These are phyloP conservation scores for Aspergillus sparsus DNA, from an alignment of 495 filamentous ascomycete species.

Conservation along the genomic window DNA sequence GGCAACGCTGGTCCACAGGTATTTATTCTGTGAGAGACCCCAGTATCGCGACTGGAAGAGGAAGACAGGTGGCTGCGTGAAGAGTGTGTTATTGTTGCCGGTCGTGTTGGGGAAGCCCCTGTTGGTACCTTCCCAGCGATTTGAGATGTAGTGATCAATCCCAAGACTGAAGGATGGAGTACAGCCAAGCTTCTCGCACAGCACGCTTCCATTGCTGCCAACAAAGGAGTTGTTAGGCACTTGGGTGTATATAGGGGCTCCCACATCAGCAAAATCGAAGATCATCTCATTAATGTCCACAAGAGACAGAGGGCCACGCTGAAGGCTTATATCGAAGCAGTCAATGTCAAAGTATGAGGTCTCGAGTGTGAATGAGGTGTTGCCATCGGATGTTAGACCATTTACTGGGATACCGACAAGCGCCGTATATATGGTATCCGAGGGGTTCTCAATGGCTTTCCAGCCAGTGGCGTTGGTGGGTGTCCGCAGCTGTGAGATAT, in stretches of 20 bases:
- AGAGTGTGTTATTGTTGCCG: neutral
- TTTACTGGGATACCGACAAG: neutral
- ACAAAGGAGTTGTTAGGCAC: neutral
- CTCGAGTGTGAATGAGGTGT: conserved; percentile 1
- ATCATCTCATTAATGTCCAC: neutral
- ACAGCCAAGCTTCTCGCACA: neutral
- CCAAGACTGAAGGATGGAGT: neutral
- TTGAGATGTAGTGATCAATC: neutral
- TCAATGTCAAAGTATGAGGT: conserved; percentile 6
- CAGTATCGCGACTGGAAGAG: conserved; percentile 3
- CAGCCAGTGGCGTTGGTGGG: neutral
- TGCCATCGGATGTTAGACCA: neutral
- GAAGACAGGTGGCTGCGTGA: neutral
- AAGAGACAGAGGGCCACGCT: neutral
- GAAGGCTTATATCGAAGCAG: neutral
- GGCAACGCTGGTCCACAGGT: conserved; percentile 1
- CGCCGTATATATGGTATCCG: neutral
- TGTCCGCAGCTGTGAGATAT: neutral
- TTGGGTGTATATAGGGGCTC: neutral
- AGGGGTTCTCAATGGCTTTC: neutral
- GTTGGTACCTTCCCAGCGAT: neutral
- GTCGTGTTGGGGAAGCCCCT: neutral
- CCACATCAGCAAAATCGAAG: neutral
- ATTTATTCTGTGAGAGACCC: neutral
- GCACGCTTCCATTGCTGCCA: neutral